Base-by-base conservation (phyloP, 768 basidiomycete species). In the Naematelia encephala region DNA sequence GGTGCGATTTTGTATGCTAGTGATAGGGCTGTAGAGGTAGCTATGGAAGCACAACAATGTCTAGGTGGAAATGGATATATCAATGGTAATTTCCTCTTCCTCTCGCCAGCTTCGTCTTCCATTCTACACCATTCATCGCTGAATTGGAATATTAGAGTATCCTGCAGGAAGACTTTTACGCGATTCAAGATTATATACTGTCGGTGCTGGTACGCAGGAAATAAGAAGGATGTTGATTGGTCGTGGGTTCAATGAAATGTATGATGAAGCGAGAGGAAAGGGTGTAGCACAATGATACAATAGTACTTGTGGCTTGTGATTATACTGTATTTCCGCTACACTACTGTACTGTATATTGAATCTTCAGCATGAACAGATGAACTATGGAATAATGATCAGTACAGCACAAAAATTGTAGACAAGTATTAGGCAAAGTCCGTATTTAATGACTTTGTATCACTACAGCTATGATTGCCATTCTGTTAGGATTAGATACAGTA, bases 151-250 rank as follows among this genome's bases (percentile, higher is more conserved):
- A 16, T 5, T 67, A 92, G 92, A 97, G 64, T 97, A 93, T 68
- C 89, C 91, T 2, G 84, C 87, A 66, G 92, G 91, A 14, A 86
- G 93, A 28, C 84, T 92, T 66, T 79, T 96, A 46, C 84, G 92
- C 49, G 93, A 97, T 73, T 83, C 92, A 14, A 81, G 90, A 64
- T 78, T 97, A 44, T 97, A 96, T 75, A 86, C 89, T 23, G 91
- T 97, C 59, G 93, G 93, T 25, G 93, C 93, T n/a, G 93, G 93
- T 16, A 92, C 92, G 22, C 93, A 96, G 75, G 92, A 94, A 80
- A 92, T 96, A 55, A 80, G 92, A 64, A 82, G 92, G 58, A 93
- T 93, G 91, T 78, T 94, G 59, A 94, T 96, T 58, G 92, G 92
- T 28, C 82, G 92, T 61, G 92, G 91, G 73, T 92, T 96, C 78